Evolutionary conservation across 768 basidiomycete species (phyloP).

Genomic region (Termitomyces sp.): DNA sequence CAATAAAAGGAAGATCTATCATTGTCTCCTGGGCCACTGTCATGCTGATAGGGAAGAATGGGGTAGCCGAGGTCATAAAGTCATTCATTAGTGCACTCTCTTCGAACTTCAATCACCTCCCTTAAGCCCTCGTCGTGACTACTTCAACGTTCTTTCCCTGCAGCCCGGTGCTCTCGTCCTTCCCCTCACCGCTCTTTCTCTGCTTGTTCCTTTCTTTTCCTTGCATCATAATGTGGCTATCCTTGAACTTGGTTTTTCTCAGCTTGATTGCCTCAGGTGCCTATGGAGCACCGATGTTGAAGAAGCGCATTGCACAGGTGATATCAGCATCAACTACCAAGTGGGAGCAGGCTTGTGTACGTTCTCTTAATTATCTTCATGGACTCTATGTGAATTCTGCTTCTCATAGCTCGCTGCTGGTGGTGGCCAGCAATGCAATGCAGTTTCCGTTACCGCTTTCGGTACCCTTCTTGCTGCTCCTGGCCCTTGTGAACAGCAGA

Average conservation of each 20-base stretch:
- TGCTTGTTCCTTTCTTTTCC: conserved; percentile 5
- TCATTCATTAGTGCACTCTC: neutral
- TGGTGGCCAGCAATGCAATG: conserved; percentile 55
- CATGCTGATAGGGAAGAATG: neutral
- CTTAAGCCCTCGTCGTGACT: too few species aligned
- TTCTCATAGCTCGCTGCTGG: conserved; percentile 43
- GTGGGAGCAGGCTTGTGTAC: conserved; percentile 48
- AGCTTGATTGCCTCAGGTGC: conserved; percentile 27
- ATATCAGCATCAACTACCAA: conserved; percentile 34
- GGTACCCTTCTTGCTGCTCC: conserved; percentile 55
- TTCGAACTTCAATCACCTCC: neutral
- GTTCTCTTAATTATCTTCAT: conserved; percentile 14
- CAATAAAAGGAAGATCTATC: neutral
- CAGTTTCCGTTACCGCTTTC: conserved; percentile 52
- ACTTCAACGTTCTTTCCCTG: conserved; percentile 4
- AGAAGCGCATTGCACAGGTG: conserved; percentile 45
- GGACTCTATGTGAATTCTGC: neutral
- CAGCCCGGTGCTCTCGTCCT: conserved; percentile 28
- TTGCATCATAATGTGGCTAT: conserved; percentile 27
- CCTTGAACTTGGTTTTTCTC: conserved; percentile 22
- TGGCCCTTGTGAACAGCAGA: conserved; percentile 52
- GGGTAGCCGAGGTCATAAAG: neutral
- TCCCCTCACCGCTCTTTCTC: conserved; percentile 11
- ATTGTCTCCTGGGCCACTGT: neutral
- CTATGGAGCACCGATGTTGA: conserved; percentile 30